Evolutionary conservation across 768 basidiomycete genomes (phyloP), one percentile per base, ranked within the genome.

Genomic region (Mycena pura): DNA sequence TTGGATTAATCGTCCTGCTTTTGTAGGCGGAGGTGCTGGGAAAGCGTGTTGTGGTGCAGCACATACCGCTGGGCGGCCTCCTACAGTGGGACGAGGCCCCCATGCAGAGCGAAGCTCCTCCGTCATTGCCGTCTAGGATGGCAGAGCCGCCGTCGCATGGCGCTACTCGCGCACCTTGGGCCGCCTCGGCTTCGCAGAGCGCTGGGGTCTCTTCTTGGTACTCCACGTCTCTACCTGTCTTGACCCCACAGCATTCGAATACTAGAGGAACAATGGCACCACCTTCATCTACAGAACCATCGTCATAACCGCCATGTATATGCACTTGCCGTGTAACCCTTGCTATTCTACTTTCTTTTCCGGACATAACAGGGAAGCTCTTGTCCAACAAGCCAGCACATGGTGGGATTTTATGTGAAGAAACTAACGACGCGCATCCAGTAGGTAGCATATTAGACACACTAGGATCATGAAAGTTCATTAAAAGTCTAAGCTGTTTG

Each of bases 1-100:
- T 45, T 2, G n/a, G 34, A 53, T 62, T 52, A 11, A 59, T 27
- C 24, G 15, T 38, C 3, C 3, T 17, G 11, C 13, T 28, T 19
- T 22, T 2, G 38, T 55, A 93, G 86, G 95, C 88, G 7, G 96
- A 99, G 74, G 95, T 98, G 13, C 79, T 98, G 39, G 88, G 89
- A 15, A 98, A 98, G 75, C 84, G 92, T 15, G 96, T 98, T n/a
- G 96, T 98, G 5, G 93, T 98, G 4, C 96, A 99, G 73, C 95
- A 97, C 71, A 79, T 98, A 47, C 90, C 91, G 8, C 81, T 97
- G 22, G 95, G 95, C 19, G 91, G 93, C 0, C 68, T 94, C 24
- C 76, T 96, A 54, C 84, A 86, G 68, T 93, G 92, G 92, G 80
- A 78, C 24, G 45, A 14, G 22, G 46, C 52, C n/a, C 27, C 44